Conservation (phyloP, 2,329 filamentous ascomycete genomes). For the Neonectria faginata region DNA sequence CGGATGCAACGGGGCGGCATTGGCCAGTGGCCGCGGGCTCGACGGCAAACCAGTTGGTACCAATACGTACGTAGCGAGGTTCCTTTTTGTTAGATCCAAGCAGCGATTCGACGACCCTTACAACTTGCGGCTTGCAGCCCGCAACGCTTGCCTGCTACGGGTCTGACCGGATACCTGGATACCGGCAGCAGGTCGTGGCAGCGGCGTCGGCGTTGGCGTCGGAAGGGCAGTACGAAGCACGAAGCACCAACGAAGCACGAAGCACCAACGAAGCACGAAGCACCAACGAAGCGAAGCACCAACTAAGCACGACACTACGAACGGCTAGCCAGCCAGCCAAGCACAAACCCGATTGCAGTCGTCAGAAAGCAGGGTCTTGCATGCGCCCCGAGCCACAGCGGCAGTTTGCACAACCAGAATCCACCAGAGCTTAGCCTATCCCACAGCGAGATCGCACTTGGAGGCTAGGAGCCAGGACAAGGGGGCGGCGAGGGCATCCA, state of each 20-base stretch:
- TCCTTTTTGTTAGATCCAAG: slow-evolving; percentile 30
- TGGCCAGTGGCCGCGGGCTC: slow-evolving; percentile 17
- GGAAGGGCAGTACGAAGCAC: neutral
- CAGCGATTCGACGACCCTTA: slow-evolving; percentile 4
- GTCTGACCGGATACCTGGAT: slow-evolving; percentile 21
- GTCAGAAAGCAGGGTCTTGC: slow-evolving; percentile 31
- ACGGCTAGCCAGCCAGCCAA: slow-evolving; percentile 24
- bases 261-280: no score
- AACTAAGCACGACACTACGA: neutral
- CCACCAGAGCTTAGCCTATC: slow-evolving; percentile 8
- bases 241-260: no score
- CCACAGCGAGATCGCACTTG: slow-evolving; percentile 31
- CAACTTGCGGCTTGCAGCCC: neutral
- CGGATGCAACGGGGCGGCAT: slow-evolving; percentile 21
- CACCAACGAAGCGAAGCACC: neutral
- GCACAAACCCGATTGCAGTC: slow-evolving; percentile 31
- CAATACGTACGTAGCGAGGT: slow-evolving; percentile 21
- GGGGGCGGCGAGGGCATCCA: slow-evolving; percentile 27
- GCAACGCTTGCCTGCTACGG: slow-evolving; percentile 7
- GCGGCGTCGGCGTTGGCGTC: slow-evolving; percentile 14
- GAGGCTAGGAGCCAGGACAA: slow-evolving; percentile 26
- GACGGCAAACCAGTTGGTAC: slow-evolving; percentile 16
- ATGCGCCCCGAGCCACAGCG: slow-evolving; percentile 26
- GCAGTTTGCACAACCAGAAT: slow-evolving; percentile 29
- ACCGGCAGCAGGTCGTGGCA: slow-evolving; percentile 17